Evolutionary conservation across 495 filamentous ascomycete genomes (phyloP).

Genomic region (Geopyxis carbonaria): DNA sequence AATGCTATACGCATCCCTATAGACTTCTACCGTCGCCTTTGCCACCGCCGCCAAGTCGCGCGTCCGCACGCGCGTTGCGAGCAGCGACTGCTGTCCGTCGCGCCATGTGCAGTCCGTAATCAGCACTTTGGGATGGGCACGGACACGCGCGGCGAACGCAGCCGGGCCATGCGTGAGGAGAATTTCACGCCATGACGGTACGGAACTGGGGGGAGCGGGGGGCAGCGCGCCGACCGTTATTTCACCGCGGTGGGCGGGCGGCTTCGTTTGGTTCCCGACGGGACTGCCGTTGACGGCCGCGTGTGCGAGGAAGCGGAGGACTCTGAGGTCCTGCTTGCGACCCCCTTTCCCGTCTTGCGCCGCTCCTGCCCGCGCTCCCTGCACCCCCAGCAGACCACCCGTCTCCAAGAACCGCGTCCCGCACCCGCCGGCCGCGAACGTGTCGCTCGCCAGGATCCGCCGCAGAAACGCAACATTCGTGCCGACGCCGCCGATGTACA

Average conservation of each 20-base stretch:
- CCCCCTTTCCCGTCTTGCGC: too few relatives aligned
- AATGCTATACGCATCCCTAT: slow-evolving; percentile 73
- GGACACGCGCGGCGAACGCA: slow-evolving; percentile 82
- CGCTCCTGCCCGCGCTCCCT: slow-evolving; percentile 96
- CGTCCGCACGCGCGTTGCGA: slow-evolving; percentile 89
- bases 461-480: slow-evolving; percentile 90
- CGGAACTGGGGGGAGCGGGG: slow-evolving; percentile 52
- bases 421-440: slow-evolving; percentile 78
- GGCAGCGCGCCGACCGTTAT: slow-evolving; percentile 52
- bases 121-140: slow-evolving; percentile 79
- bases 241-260: slow-evolving; percentile 60
- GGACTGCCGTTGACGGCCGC: slow-evolving; percentile 95
- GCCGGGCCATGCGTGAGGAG: slow-evolving; percentile 70
- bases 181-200: slow-evolving; percentile 83
- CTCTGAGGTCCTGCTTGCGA: too few relatives aligned
- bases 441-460: slow-evolving; percentile 73
- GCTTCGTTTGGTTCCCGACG: slow-evolving; percentile 89
- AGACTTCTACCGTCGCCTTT: slow-evolving; percentile 82
- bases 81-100: slow-evolving; percentile 93
- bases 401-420: slow-evolving; percentile 93
- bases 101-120: slow-evolving; percentile 99
- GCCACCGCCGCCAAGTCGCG: slow-evolving; percentile 89
- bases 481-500: slow-evolving; percentile 89
- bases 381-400: slow-evolving; percentile 84
- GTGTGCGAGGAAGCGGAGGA: too few relatives aligned